These are phyloP conservation scores for Ceratocystis alfenasii DNA, from an alignment of 2,329 filamentous ascomycete species.

Conservation along the genomic window DNA sequence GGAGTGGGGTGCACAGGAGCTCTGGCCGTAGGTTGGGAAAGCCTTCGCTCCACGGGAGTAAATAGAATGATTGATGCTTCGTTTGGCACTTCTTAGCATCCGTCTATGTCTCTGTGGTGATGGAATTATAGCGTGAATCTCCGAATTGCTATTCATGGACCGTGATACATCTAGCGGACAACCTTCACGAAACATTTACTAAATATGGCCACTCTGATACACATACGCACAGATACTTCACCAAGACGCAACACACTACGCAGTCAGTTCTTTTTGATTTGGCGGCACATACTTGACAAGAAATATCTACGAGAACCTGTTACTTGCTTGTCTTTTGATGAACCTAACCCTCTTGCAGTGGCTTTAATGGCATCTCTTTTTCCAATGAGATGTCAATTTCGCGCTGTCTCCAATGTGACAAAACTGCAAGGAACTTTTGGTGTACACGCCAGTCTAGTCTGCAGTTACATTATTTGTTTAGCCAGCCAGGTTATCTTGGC, in stretches of 20 bases:
- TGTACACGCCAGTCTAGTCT: not conserved
- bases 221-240: not conserved
- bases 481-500: not conserved
- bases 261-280: not conserved
- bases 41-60: not conserved
- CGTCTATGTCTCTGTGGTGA: no score
- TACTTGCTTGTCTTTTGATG: no score
- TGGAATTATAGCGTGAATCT: not conserved
- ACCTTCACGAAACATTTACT: not conserved
- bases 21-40: conserved; percentile 14
- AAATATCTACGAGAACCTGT: no score
- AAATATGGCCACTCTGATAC: not conserved
- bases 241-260: not conserved
- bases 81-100: no score
- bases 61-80: no score
- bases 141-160: not conserved
- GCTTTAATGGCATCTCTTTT: not conserved
- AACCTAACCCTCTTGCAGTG: not conserved
- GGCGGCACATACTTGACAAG: not conserved
- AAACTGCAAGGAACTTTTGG: conserved; percentile 9
- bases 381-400: no score
- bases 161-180: not conserved
- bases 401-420: not conserved
- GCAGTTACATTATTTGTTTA: not conserved
- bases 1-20: conserved; percentile 9